phyloP scores from a whole-genome alignment of 805 yeast species.

The Clavispora phyllophila region DNA sequence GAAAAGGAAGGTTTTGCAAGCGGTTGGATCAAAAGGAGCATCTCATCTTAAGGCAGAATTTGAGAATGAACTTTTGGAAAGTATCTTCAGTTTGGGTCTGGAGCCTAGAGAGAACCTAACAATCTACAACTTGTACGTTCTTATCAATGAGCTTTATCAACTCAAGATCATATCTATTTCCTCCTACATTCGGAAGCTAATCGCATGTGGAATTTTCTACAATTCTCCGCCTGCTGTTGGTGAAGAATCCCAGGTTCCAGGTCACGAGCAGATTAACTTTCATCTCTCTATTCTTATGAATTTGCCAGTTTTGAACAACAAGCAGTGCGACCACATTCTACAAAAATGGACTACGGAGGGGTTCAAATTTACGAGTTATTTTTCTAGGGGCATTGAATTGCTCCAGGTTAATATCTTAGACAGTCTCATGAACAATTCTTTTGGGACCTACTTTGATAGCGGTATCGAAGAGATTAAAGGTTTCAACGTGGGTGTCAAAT shows the following conservation, averaged over 20 bases:
- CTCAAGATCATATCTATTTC: conserved; percentile 50
- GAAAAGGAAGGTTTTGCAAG: conserved; percentile 33
- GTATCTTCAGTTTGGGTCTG: conserved; percentile 28
- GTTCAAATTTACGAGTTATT: conserved; percentile 27
- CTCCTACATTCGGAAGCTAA: conserved; percentile 70
- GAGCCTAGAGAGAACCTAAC: conserved; percentile 5
- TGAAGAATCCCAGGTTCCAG: not conserved
- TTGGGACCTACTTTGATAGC: conserved; percentile 10
- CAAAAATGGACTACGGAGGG: conserved; percentile 41
- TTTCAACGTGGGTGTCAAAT: conserved; percentile 40
- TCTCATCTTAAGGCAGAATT: conserved; percentile 37
- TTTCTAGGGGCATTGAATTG: conserved; percentile 33
- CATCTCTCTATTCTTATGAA: conserved; percentile 57
- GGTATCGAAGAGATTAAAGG: conserved; percentile 9
- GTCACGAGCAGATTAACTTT: conserved; percentile 22
- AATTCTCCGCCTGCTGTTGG: conserved; percentile 35
- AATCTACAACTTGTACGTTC: conserved; percentile 33
- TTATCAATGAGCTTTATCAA: conserved; percentile 49
- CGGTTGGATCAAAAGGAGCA: conserved; percentile 13
- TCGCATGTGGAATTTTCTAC: conserved; percentile 82
- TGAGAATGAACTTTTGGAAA: conserved; percentile 38
- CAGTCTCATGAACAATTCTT: conserved; percentile 19
- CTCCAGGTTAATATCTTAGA: conserved; percentile 31
- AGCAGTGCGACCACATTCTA: conserved; percentile 52
- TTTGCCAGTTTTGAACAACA: conserved; percentile 50